phyloP scores from a whole-genome alignment of 2,329 filamentous ascomycete genomes.

The Periconia sp. region DNA sequence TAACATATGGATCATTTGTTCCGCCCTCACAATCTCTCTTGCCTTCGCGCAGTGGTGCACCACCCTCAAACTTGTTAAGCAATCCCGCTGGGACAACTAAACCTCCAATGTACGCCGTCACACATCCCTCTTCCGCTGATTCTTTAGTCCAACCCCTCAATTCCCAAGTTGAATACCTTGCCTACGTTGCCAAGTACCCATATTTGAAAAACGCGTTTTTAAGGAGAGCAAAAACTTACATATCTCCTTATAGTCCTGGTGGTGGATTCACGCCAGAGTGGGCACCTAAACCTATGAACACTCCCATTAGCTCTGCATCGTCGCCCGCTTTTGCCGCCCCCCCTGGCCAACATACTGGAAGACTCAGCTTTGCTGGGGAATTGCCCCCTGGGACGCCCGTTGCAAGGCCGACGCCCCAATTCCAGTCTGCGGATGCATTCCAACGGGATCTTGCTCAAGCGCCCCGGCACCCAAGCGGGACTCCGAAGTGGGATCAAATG shows the following conservation, averaged over 20 bases:
- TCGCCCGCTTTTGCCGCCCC: conserved; percentile 13
- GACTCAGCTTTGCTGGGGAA: conserved; percentile 12
- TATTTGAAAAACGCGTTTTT: conserved; percentile 50
- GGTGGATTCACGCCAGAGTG: conserved; percentile 46
- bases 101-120: conserved; percentile 41
- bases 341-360: conserved; percentile 6
- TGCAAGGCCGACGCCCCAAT: conserved; percentile 39
- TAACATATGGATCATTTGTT: conserved; percentile 13
- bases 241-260: conserved; percentile 49
- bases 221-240: conserved; percentile 49
- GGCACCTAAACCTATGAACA: conserved; percentile 29
- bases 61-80: conserved; percentile 35
- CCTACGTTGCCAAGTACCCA: conserved; percentile 48
- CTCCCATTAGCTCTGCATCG: conserved; percentile 13
- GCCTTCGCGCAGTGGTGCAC: conserved; percentile 32
- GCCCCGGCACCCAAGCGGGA: conserved; percentile 18
- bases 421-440: conserved; percentile 50
- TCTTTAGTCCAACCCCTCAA: conserved; percentile 37
- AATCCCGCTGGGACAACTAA: conserved; percentile 33
- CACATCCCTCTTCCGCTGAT: conserved; percentile 40
- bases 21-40: conserved; percentile 23
- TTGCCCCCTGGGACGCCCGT: conserved; percentile 14
- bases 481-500: conserved; percentile 38
- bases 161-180: conserved; percentile 41
- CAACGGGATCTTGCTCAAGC: conserved; percentile 42